phyloP scores from a whole-genome alignment of 352 stramenopile genomes.

The Saprolegnia parasitica region DNA sequence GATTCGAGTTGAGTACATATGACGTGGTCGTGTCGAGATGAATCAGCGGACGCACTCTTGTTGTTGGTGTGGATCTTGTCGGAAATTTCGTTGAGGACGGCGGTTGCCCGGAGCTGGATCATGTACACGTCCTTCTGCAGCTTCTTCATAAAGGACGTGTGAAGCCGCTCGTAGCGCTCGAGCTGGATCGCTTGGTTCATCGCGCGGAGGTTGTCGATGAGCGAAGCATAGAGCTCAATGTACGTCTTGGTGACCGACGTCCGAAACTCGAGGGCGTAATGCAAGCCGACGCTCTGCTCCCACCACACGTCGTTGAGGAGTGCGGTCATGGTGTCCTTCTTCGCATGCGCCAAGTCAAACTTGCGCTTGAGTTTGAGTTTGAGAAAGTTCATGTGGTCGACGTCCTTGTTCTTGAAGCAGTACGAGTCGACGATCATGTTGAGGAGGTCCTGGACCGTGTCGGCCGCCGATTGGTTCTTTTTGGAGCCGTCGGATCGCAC shows the following conservation, averaged over 20 bases:
- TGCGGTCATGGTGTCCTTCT: constrained; percentile 48
- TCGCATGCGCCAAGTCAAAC: constrained; percentile 48
- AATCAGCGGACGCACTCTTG: constrained; percentile 35
- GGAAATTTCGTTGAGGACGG: constrained; percentile 69
- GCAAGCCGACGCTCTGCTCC: constrained; percentile 71
- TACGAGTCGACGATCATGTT: constrained; percentile 82
- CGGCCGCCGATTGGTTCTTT: constrained; percentile 46
- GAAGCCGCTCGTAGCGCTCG: constrained; percentile 69
- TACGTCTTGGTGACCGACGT: constrained; percentile 64
- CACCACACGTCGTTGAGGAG: constrained; percentile 73
- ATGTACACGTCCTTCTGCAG: constrained; percentile 78
- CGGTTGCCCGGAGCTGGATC: constrained; percentile 59
- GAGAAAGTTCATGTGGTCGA: constrained; percentile 81
- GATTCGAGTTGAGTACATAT: not conserved
- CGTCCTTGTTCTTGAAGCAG: constrained; percentile 85
- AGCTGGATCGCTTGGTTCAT: constrained; percentile 77
- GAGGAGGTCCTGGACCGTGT: constrained; percentile 62
- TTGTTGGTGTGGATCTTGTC: constrained; percentile 47
- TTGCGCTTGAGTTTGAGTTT: constrained; percentile 73
- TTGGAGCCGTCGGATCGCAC: constrained; percentile 51
- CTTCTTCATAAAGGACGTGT: constrained; percentile 74
- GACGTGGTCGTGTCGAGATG: not conserved
- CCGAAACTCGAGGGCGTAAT: constrained; percentile 65
- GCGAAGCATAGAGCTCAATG: constrained; percentile 56
- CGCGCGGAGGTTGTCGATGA: constrained; percentile 59